These are phyloP conservation scores for Stachybotrys elegans DNA, from an alignment of 2,329 filamentous ascomycete species.

Conservation along the genomic window DNA sequence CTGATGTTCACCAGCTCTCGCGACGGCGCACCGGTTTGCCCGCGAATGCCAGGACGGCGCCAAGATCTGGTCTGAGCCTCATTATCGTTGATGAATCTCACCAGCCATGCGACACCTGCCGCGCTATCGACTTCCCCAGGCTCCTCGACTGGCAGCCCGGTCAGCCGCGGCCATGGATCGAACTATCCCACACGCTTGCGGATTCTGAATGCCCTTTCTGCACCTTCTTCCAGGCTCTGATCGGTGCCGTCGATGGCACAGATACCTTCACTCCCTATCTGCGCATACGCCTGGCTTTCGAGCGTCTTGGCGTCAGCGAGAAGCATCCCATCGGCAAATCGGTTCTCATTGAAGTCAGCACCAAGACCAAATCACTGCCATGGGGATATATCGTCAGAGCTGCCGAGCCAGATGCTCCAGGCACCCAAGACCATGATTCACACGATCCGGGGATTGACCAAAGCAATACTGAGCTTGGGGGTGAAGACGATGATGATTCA, in stretches of 20 bases:
- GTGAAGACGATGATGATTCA: conserved; percentile 17
- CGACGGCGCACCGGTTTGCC: conserved; percentile 17
- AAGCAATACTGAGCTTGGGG: conserved; percentile 13
- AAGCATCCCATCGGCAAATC: conserved; percentile 29
- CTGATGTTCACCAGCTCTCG: conserved; percentile 29
- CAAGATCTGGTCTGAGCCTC: conserved; percentile 21
- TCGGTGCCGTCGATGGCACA: conserved; percentile 21
- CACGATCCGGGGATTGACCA: too few relatives aligned
- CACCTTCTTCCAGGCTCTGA: conserved; percentile 30
- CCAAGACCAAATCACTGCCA: conserved; percentile 28
- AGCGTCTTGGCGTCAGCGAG: conserved; percentile 29
- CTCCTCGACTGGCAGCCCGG: conserved; percentile 30
- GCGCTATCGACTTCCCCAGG: conserved; percentile 28
- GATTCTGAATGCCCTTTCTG: conserved; percentile 30
- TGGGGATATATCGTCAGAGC: conserved; percentile 31
- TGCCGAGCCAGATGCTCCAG: conserved; percentile 15
- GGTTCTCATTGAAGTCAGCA: conserved; percentile 30
- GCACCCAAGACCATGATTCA: too few relatives aligned
- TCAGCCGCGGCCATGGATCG: conserved; percentile 29
- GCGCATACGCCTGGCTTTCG: conserved; percentile 32
- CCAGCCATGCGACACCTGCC: conserved; percentile 25
- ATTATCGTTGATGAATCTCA: conserved; percentile 22
- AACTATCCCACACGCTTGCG: conserved; percentile 25
- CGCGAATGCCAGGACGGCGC: conserved; percentile 15
- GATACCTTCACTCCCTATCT: conserved; percentile 32